Conservation (phyloP, 192 early-diverging fungal species). For the Anaeromyces robustus region DNA sequence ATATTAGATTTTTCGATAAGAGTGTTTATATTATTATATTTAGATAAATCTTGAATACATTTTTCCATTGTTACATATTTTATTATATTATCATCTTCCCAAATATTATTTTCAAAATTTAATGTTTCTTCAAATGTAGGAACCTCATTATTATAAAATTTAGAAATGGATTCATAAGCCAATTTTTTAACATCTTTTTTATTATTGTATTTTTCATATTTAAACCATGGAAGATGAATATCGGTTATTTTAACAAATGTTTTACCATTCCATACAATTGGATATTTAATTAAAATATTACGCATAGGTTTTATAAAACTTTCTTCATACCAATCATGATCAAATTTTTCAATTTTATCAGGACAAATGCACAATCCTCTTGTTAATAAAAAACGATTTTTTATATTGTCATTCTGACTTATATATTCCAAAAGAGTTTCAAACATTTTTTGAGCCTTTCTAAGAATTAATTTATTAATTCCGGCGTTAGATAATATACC, state of each 20-base stretch:
- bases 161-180: neutral
- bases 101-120: neutral
- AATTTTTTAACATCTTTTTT: neutral
- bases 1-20: neutral
- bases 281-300: neutral
- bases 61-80: neutral
- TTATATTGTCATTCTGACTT: too few relatives aligned
- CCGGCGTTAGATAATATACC: too few relatives aligned
- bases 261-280: neutral
- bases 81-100: neutral
- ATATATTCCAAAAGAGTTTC: too few relatives aligned
- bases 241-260: neutral
- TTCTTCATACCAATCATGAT: neutral
- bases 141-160: neutral
- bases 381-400: too few relatives aligned
- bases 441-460: too few relatives aligned
- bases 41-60: neutral
- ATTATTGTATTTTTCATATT: too few relatives aligned
- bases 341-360: neutral
- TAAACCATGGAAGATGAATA: neutral
- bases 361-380: too few relatives aligned
- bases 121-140: neutral
- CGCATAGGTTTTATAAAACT: neutral
- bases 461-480: too few relatives aligned
- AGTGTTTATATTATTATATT: neutral